Evolutionary conservation across 1,284 basidiomycete genomes (phyloP), one percentile per base, ranked within the genome.

Genomic region (Hypsizygus ulmarius): DNA sequence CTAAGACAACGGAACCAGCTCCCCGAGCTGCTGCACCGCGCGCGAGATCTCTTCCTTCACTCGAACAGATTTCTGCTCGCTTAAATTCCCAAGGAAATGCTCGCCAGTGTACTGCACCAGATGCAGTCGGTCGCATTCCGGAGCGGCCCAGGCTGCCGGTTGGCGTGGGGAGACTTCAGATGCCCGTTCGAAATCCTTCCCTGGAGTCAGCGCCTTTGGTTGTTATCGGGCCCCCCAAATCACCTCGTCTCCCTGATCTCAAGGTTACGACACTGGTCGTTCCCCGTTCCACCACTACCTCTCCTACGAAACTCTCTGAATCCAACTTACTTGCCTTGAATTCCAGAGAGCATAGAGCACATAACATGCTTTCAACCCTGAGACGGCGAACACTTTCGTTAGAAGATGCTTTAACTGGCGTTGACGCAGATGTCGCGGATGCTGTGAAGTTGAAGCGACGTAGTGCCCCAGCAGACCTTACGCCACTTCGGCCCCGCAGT

Each of bases 11-110:
- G 52, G 51, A 57, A 53, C 47, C 53, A 47, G 38, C 50, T 28
- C 19, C 40, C 21, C 46, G 29, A 35, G 16, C 4, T 11, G n/a
- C 39, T 3, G 14, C 18, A 28, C 45, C 49, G 44, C 50, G 55
- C 47, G 27, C 59, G 57, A 69, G 66, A 53, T 56, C 64, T 32
- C 56, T 82, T 29, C 86, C 87, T 10, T 88, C 87, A 12, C 76
- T 90, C 50, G 86, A 87, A 56, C 78, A 89, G 61, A 89, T 90
- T 55, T 79, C 81, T 32, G 81, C 84, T 40, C 82, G 75, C 50
- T 59, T 88, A 54, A 73, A 68, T 53, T 67, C 69, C 21, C 70
- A 70, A 52, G 62, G 59, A 21, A 63, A 58, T 45, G 39, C 52
- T 52, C 54, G 43, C 21, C 21, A 25, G 21, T 25, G 21, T 25